Evolutionary conservation across 139 green algal species (phyloP).

Genomic region (Micromonas pusilla): DNA sequence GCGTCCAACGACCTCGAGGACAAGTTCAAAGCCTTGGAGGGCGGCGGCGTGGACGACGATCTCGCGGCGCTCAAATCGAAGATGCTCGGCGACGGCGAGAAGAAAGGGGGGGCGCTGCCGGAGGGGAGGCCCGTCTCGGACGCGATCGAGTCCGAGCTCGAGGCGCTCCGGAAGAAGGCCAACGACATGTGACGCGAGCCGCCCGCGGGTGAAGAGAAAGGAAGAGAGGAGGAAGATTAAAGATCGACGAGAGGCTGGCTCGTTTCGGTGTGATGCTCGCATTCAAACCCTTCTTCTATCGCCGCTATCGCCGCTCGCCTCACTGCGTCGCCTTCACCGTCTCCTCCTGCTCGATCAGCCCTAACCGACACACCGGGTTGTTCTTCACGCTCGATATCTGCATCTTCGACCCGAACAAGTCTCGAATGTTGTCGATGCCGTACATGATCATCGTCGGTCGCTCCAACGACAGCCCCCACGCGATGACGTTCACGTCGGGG

Average conservation of each 20-base stretch:
- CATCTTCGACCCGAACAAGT: constrained; percentile 96
- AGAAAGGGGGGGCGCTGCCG: constrained; percentile 42
- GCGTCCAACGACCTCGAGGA: constrained; percentile 61
- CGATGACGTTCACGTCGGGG: constrained; percentile 92
- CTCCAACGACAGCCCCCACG: constrained; percentile 89
- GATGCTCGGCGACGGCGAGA: constrained; percentile 39
- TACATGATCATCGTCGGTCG: constrained; percentile 98
- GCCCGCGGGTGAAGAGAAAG: not conserved
- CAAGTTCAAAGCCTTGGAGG: constrained; percentile 80
- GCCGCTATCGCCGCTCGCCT: not conserved
- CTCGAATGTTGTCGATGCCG: constrained; percentile 96
- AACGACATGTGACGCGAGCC: constrained; percentile 26
- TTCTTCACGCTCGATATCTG: constrained; percentile 77
- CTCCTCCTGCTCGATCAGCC: constrained; percentile 40
- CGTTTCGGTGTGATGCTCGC: not conserved
- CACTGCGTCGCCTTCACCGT: not conserved
- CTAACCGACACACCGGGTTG: constrained; percentile 92
- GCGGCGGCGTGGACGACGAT: constrained; percentile 81
- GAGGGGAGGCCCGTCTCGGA: constrained; percentile 43
- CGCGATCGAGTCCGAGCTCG: constrained; percentile 44
- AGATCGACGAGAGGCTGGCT: not conserved
- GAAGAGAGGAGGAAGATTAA: too few relatives aligned
- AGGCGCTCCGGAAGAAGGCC: constrained; percentile 40
- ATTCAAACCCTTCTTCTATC: not conserved
- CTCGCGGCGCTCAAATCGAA: constrained; percentile 74